Percentiles rank a stretch among this genome's conserved stretches.
Conservation (phyloP, 345 rosid species). For the Bruguiera parviflora region DNA sequence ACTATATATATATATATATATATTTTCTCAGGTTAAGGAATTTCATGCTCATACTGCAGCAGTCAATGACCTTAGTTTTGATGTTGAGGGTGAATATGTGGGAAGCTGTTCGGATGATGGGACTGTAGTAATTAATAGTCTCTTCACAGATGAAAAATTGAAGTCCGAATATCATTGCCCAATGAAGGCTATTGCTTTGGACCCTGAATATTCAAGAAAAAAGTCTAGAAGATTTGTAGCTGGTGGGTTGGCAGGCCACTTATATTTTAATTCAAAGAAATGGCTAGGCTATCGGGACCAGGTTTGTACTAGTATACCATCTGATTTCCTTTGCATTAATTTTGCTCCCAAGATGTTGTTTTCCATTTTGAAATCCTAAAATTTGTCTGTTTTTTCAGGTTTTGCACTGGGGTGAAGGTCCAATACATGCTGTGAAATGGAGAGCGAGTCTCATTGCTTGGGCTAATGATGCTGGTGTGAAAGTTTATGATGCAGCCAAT, state of each 20-base stretch:
- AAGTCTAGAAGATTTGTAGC: slow-evolving; percentile 78
- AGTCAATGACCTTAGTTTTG: slow-evolving; percentile 95
- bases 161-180: slow-evolving; percentile 96
- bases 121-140: slow-evolving; percentile 81
- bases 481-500: slow-evolving; percentile 89
- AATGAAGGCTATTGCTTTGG: slow-evolving; percentile 89
- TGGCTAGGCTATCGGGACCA: slow-evolving; percentile 90
- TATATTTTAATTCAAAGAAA: slow-evolving; percentile 77
- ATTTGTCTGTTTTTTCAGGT: slow-evolving; percentile 41
- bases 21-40: slow-evolving; percentile 93
- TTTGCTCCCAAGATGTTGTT: background rate
- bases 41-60: slow-evolving; percentile 72
- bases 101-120: slow-evolving; percentile 99
- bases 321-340: background rate
- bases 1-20: too few species aligned
- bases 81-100: slow-evolving; percentile 81
- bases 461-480: slow-evolving; percentile 98
- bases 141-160: slow-evolving; percentile 91
- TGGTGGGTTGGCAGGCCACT: slow-evolving; percentile 96
- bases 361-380: background rate
- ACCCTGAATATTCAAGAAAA: slow-evolving; percentile 79
- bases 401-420: slow-evolving; percentile 99
- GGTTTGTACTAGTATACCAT: slow-evolving; percentile 44
- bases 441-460: slow-evolving; percentile 91
- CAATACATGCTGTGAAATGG: slow-evolving; percentile 92